Conservation (phyloP, 192 early-diverging fungal genomes). For the Backusella circina region DNA sequence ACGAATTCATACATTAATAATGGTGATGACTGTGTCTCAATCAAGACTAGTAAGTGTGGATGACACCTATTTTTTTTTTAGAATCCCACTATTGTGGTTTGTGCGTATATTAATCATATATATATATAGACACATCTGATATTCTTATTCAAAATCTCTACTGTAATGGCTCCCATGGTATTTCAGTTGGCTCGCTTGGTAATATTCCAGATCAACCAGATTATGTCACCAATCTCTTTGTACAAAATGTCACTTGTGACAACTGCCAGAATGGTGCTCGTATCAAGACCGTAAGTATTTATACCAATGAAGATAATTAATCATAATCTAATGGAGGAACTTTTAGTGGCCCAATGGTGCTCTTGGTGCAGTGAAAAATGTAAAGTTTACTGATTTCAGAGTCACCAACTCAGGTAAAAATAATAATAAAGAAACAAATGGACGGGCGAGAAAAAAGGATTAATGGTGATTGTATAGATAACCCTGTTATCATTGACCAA, state of each 20-base stretch:
- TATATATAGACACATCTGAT: background rate
- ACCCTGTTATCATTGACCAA: background rate
- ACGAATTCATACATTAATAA: background rate
- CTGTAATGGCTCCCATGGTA: slow-evolving; percentile 1
- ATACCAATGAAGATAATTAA: background rate
- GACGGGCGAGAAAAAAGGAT: background rate
- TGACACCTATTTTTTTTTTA: no score
- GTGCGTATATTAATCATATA: background rate
- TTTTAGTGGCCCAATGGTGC: background rate
- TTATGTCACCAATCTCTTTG: background rate
- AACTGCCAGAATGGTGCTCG: slow-evolving; percentile 7
- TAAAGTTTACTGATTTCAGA: slow-evolving; percentile 3
- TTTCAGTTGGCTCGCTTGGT: background rate
- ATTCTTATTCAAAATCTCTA: background rate
- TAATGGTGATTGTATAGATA: background rate
- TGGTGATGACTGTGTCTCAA: background rate
- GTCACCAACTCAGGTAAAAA: background rate
- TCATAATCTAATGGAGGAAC: background rate
- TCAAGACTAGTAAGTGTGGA: background rate
- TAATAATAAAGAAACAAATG: no score
- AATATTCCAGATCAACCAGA: background rate
- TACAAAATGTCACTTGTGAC: background rate
- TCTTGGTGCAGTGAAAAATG: background rate
- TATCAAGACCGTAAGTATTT: background rate
- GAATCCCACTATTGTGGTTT: no score